These are phyloP conservation scores for Penicillium argentinense DNA, from an alignment of 495 filamentous ascomycete genomes.

Conservation along the genomic window DNA sequence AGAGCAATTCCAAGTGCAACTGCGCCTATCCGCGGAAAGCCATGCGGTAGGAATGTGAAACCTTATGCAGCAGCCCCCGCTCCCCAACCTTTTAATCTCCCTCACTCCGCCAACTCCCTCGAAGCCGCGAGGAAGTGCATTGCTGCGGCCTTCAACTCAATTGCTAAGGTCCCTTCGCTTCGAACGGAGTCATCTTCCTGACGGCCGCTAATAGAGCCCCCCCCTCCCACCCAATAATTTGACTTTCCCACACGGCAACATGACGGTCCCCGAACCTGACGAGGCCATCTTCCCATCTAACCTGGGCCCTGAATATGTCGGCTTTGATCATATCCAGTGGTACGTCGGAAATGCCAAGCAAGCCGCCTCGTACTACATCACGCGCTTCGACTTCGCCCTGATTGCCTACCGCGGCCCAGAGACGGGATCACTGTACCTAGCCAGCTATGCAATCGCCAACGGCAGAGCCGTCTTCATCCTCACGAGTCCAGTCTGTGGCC, in stretches of 20 bases:
- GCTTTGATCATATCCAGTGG: slow-evolving; percentile 82
- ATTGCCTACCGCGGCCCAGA: slow-evolving; percentile 78
- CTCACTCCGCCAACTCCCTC: background rate
- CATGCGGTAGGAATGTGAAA: slow-evolving; percentile 12
- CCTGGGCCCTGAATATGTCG: slow-evolving; percentile 51
- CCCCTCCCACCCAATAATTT: background rate
- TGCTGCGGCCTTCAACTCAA: background rate
- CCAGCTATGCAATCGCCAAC: slow-evolving; percentile 73
- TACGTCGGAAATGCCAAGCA: slow-evolving; percentile 88
- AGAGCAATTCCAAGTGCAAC: background rate
- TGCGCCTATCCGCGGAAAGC: background rate
- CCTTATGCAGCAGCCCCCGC: slow-evolving; percentile 3
- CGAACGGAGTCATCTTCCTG: too few species aligned
- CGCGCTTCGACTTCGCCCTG: slow-evolving; percentile 68
- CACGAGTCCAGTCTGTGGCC: slow-evolving; percentile 64
- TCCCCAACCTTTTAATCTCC: background rate
- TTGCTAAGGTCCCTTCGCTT: too few species aligned
- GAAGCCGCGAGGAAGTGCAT: background rate
- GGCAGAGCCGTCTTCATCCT: slow-evolving; percentile 70
- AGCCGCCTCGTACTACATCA: slow-evolving; percentile 74
- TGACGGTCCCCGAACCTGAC: slow-evolving; percentile 12
- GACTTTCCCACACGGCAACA: background rate
- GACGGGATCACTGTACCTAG: slow-evolving; percentile 68
- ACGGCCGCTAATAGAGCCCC: too few species aligned
- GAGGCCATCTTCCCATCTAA: slow-evolving; percentile 23